Conservation (phyloP, 495 filamentous ascomycete genomes). For the Penicillium nucicola region DNA sequence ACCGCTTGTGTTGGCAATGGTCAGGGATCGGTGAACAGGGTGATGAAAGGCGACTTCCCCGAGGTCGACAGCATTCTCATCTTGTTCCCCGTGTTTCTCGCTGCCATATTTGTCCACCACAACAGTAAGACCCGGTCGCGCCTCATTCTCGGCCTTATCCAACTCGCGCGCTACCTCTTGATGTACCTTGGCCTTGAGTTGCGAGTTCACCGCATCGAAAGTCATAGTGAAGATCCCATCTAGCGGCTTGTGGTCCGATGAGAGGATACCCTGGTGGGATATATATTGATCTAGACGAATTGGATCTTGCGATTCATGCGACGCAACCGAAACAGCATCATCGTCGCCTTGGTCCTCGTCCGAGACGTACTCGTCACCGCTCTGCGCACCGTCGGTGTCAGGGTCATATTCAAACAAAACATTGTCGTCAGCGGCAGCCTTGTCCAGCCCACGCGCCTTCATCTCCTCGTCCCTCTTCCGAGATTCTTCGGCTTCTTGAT, state of each 20-base stretch:
- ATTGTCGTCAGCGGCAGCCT: slow-evolving; percentile 72
- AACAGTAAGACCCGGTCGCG: slow-evolving; percentile 77
- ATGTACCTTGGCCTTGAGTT: slow-evolving; percentile 77
- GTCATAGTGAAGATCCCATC: slow-evolving; percentile 73
- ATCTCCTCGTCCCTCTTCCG: slow-evolving; percentile 78
- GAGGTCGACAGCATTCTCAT: slow-evolving; percentile 67
- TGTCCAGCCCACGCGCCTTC: slow-evolving; percentile 72
- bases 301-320: slow-evolving; percentile 31
- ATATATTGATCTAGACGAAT: slow-evolving; percentile 74
- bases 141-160: slow-evolving; percentile 91
- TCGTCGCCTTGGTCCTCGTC: slow-evolving; percentile 20
- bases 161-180: slow-evolving; percentile 84
- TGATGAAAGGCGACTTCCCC: slow-evolving; percentile 68
- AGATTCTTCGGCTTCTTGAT: slow-evolving; percentile 61
- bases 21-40: slow-evolving; percentile 60
- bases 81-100: slow-evolving; percentile 27
- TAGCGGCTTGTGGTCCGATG: slow-evolving; percentile 95
- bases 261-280: slow-evolving; percentile 82
- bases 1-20: slow-evolving; percentile 86
- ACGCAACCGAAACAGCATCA: slow-evolving; percentile 14
- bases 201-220: slow-evolving; percentile 80
- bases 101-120: slow-evolving; percentile 63
- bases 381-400: slow-evolving; percentile 52
- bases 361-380: slow-evolving; percentile 60
- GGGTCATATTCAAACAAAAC: slow-evolving; percentile 91